Evolutionary conservation across 257 asterid species (phyloP).

Genomic region (Mitragyna speciosa): DNA sequence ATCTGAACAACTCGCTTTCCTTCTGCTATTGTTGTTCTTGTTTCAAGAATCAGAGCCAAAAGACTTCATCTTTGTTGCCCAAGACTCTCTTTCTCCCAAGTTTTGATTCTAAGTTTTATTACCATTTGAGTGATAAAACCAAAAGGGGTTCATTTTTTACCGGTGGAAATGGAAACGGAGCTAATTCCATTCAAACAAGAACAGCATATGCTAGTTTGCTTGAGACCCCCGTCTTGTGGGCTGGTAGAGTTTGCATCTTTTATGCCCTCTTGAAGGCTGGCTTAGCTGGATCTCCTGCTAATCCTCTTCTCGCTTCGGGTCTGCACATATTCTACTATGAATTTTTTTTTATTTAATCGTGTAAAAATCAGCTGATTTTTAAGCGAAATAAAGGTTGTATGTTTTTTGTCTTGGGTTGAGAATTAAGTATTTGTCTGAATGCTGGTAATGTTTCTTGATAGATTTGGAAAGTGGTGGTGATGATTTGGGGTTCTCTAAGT

Average conservation of each 20-base stretch:
- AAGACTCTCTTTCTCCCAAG: conserved; percentile 54
- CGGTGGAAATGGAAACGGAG: conserved; percentile 15
- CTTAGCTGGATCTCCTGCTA: conserved; percentile 89
- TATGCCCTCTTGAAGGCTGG: conserved; percentile 89
- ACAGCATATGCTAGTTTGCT: conserved; percentile 53
- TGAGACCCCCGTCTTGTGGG: conserved; percentile 85
- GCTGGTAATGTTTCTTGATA: conserved; percentile 29
- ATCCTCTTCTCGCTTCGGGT: conserved; percentile 59
- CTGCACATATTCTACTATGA: neutral
- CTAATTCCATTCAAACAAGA: conserved; percentile 1
- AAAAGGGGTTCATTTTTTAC: conserved; percentile 23
- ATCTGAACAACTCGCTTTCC: conserved; percentile 12
- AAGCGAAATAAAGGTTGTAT: neutral
- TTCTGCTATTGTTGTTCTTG: conserved; percentile 24
- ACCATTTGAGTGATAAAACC: conserved; percentile 32
- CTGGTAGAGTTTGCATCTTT: conserved; percentile 80
- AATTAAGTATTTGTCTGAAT: neutral
- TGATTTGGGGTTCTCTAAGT: conserved; percentile 76
- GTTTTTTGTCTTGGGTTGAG: neutral
- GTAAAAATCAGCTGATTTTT: too few relatives aligned
- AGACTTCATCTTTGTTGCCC: conserved; percentile 33
- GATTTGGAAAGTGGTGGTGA: conserved; percentile 64
- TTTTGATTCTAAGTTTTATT: conserved; percentile 42
- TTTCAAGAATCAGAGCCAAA: conserved; percentile 38
- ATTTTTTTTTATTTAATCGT: neutral